phyloP scores from a whole-genome alignment of 306 rosid genomes.

The Prosopis cineraria region DNA sequence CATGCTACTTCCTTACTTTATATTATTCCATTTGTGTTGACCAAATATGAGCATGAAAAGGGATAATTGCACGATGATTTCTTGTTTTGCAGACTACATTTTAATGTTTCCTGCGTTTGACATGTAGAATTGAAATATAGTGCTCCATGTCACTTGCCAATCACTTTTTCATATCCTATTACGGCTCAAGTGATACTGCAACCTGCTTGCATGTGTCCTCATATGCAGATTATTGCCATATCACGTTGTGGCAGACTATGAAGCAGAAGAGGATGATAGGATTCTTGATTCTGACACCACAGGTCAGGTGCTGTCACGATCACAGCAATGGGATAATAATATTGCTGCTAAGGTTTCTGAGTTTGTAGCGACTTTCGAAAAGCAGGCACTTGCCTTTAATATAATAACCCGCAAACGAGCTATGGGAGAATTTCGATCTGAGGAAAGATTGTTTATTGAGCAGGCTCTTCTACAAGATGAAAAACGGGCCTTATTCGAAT shows the following conservation, averaged over 20 bases:
- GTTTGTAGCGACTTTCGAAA: constrained; percentile 92
- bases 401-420: constrained; percentile 80
- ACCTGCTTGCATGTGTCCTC: constrained; percentile 12
- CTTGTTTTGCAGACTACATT: neutral
- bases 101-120: constrained; percentile 3
- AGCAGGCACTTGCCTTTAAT: constrained; percentile 93
- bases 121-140: constrained; percentile 13
- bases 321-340: constrained; percentile 98
- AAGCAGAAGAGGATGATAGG: constrained; percentile 98
- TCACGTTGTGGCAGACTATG: constrained; percentile 98
- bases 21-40: constrained; percentile 17
- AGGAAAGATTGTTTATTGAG: constrained; percentile 81
- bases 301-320: constrained; percentile 88
- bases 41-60: neutral
- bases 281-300: constrained; percentile 94
- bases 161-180: constrained; percentile 14
- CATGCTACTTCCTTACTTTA: neutral
- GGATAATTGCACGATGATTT: neutral
- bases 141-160: neutral
- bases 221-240: constrained; percentile 81
- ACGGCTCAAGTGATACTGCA: neutral
- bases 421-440: constrained; percentile 90
- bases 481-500: constrained; percentile 67
- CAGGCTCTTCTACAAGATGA: constrained; percentile 63
- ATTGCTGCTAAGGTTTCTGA: constrained; percentile 89